These are phyloP conservation scores for Rhododendron henanense DNA, from an alignment of 148 eudicot species.

Conservation along the genomic window DNA sequence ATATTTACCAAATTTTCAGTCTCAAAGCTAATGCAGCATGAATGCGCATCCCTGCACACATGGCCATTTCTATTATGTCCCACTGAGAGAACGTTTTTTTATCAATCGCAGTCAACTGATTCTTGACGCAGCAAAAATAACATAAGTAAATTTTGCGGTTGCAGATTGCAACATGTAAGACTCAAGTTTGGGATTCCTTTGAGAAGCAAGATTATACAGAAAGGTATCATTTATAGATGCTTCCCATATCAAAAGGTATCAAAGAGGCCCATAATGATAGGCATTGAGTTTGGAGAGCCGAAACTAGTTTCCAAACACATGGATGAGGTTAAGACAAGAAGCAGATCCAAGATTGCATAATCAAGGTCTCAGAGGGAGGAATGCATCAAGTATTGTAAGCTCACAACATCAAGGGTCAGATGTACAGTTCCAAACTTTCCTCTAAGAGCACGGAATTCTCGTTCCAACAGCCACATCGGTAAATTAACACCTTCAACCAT, in stretches of 20 bases:
- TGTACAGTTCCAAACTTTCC: constrained; percentile 1
- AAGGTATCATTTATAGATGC: not conserved
- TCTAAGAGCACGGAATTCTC: not conserved
- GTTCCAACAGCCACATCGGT: not conserved
- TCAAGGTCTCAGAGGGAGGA: not conserved
- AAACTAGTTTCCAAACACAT: not conserved
- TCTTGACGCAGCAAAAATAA: not conserved
- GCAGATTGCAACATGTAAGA: not conserved
- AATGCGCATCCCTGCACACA: too few relatives aligned
- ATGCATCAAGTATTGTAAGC: not conserved
- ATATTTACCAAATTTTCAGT: not conserved
- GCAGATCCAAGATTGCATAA: not conserved
- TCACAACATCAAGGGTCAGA: constrained; percentile 1
- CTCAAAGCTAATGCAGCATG: not conserved
- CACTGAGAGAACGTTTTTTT: not conserved
- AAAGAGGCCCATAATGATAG: not conserved
- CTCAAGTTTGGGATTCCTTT: not conserved
- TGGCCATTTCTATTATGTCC: not conserved
- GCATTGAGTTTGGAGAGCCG: not conserved
- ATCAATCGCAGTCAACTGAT: not conserved
- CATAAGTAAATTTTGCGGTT: not conserved
- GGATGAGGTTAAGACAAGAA: not conserved
- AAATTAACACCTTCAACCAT: not conserved
- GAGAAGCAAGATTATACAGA: not conserved
- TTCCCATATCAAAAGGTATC: not conserved